phyloP scores from a whole-genome alignment of 805 yeast genomes.

The Wickerhamiella cacticola region DNA sequence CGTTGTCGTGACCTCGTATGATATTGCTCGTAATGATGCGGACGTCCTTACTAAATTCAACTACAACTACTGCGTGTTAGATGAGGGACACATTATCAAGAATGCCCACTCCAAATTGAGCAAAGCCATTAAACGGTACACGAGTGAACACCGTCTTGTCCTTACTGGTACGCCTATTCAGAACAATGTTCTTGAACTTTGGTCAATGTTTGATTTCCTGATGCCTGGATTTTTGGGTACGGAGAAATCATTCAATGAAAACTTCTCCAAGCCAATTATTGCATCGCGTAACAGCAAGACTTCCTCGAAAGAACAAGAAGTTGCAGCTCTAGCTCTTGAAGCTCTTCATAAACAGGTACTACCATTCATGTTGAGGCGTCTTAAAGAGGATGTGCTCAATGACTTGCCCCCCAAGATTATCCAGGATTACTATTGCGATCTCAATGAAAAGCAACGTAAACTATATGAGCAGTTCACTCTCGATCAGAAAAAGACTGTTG shows the following conservation, averaged over 20 bases:
- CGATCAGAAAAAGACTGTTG: constrained; percentile 63
- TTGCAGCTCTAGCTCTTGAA: constrained; percentile 91
- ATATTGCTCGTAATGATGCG: constrained; percentile 87
- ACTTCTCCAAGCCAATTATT: constrained; percentile 96
- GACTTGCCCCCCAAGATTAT: constrained; percentile 97
- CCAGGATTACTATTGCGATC: constrained; percentile 94
- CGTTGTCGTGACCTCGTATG: constrained; percentile 87
- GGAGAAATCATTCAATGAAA: constrained; percentile 84
- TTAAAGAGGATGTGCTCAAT: constrained; percentile 89
- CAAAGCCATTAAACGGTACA: constrained; percentile 68
- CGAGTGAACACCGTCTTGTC: constrained; percentile 80
- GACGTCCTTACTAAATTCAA: constrained; percentile 46
- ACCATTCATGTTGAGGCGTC: constrained; percentile 90
- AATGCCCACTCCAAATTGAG: constrained; percentile 81
- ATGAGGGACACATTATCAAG: constrained; percentile 96
- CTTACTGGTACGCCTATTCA: constrained; percentile 97
- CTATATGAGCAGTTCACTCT: constrained; percentile 80
- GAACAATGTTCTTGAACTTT: constrained; percentile 86
- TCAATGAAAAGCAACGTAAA: constrained; percentile 79
- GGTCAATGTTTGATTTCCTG: constrained; percentile 94
- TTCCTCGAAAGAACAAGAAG: constrained; percentile 87
- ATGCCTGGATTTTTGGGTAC: constrained; percentile 99
- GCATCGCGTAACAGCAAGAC: constrained; percentile 74
- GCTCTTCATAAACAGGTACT: constrained; percentile 92
- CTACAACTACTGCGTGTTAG: constrained; percentile 89